A percentile compares a stretch with the other conserved stretches of the same genome.
Conservation (phyloP, 306 rosid genomes). For the Lathyrus aphaca region DNA sequence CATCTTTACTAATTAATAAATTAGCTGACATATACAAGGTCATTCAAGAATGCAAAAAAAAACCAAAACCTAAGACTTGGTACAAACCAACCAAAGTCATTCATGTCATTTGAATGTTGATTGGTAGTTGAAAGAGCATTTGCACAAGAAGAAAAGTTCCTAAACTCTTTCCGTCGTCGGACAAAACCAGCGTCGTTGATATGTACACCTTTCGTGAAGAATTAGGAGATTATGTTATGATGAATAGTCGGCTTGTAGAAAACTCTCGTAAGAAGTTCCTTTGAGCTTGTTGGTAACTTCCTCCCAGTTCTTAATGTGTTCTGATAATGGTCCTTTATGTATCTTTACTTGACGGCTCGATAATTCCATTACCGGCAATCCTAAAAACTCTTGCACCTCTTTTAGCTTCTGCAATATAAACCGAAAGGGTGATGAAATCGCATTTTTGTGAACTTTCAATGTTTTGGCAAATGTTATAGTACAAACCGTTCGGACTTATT, state of each 20-base stretch:
- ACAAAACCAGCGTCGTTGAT: conserved; percentile 44
- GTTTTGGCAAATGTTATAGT: background rate
- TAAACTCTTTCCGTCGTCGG: conserved; percentile 30
- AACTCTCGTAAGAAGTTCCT: conserved; percentile 70
- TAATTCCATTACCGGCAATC: conserved; percentile 64
- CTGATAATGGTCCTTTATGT: conserved; percentile 65
- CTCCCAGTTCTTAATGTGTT: conserved; percentile 75
- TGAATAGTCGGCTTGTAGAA: conserved; percentile 64
- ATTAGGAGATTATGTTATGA: conserved; percentile 42
- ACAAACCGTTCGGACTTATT: background rate
- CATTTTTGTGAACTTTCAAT: conserved; percentile 6
- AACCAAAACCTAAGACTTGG: background rate
- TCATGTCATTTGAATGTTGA: background rate
- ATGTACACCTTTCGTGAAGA: conserved; percentile 52
- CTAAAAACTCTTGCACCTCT: conserved; percentile 70
- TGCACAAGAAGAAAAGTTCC: conserved; percentile 7
- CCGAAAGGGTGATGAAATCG: background rate
- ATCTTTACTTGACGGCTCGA: conserved; percentile 86
- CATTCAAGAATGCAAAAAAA: conserved; percentile 16
- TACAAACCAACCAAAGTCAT: conserved; percentile 5
- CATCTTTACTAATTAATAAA: conserved; percentile 33
- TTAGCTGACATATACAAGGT: conserved; percentile 50
- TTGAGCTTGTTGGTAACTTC: conserved; percentile 63
- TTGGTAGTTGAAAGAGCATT: conserved; percentile 8
- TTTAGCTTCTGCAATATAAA: conserved; percentile 63